Conservation (phyloP, 352 stramenopile genomes). For the Pythium aquatile region DNA sequence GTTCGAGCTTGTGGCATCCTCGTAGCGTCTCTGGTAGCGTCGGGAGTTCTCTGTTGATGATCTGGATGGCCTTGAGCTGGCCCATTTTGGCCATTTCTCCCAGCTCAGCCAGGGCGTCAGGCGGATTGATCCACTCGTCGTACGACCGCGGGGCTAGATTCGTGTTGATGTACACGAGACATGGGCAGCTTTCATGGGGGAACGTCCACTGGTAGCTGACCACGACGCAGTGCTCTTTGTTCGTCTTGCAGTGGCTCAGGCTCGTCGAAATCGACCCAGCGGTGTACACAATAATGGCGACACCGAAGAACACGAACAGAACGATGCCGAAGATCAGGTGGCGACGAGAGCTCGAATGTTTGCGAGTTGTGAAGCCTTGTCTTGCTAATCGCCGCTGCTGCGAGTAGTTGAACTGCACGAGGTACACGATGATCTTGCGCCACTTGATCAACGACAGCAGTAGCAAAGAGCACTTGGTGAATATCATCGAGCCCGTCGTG, state of each 20-base stretch:
- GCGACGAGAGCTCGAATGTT: too few species aligned
- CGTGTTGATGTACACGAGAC: slow-evolving; percentile 40
- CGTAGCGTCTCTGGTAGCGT: slow-evolving; percentile 35
- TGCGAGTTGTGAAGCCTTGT: too few species aligned
- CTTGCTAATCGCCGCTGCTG: too few species aligned
- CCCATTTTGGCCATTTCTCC: slow-evolving; percentile 30
- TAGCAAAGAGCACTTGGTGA: slow-evolving; percentile 22
- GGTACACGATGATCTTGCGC: slow-evolving; percentile 22
- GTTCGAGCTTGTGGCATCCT: slow-evolving; percentile 32
- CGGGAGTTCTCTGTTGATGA: slow-evolving; percentile 42
- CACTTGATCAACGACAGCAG: slow-evolving; percentile 22
- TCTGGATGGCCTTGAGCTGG: slow-evolving; percentile 40
- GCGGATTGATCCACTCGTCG: slow-evolving; percentile 37
- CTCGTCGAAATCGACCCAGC: slow-evolving; percentile 28
- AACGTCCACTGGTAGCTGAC: slow-evolving; percentile 44
- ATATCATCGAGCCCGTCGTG: slow-evolving; percentile 8
- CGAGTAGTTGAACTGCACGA: slow-evolving; percentile 4
- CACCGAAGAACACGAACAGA: slow-evolving; percentile 40
- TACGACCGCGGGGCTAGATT: slow-evolving; percentile 29
- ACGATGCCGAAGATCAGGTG: slow-evolving; percentile 29
- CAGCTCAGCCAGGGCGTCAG: slow-evolving; percentile 31
- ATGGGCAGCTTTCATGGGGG: slow-evolving; percentile 28
- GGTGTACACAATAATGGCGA: slow-evolving; percentile 36
- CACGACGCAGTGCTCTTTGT: slow-evolving; percentile 34
- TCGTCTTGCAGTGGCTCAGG: slow-evolving; percentile 32